phyloP scores from a whole-genome alignment of 2,329 filamentous ascomycete species.

The Stachybotrys echinatus region DNA sequence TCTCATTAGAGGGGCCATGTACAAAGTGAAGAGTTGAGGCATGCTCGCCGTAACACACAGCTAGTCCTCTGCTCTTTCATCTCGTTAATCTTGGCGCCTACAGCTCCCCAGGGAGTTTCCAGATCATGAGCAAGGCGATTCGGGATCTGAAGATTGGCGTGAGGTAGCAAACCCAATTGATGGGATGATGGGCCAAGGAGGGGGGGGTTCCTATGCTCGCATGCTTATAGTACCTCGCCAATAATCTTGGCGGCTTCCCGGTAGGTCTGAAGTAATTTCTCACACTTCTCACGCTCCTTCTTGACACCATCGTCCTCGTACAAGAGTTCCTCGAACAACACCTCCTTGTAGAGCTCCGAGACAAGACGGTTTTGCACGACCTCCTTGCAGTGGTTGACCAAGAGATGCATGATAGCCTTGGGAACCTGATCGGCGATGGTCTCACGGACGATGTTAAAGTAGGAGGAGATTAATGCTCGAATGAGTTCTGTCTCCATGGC shows the following conservation, averaged over 20 bases:
- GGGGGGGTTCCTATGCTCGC: no score
- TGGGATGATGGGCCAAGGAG: no score
- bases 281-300: conserved; percentile 96
- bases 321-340: conserved; percentile 83
- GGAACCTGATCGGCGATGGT: conserved; percentile 98
- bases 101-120: background rate
- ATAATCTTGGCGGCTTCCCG: conserved; percentile 98
- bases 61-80: background rate
- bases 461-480: conserved; percentile 90
- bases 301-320: conserved; percentile 98
- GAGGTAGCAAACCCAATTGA: no score
- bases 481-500: conserved; percentile 97
- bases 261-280: conserved; percentile 91
- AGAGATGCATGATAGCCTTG: conserved; percentile 96
- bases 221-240: conserved; percentile 78
- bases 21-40: background rate
- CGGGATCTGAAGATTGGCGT: no score
- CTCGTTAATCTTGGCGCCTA: background rate
- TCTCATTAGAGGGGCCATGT: background rate
- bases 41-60: no score
- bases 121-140: background rate
- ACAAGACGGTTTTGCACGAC: conserved; percentile 96
- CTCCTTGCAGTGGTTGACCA: conserved; percentile 98
- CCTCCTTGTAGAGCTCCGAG: conserved; percentile 90
- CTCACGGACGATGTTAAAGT: conserved; percentile 98